These are phyloP conservation scores for Pharus latifolius DNA, from an alignment of 176 grass and related monocot species.

Conservation along the genomic window DNA sequence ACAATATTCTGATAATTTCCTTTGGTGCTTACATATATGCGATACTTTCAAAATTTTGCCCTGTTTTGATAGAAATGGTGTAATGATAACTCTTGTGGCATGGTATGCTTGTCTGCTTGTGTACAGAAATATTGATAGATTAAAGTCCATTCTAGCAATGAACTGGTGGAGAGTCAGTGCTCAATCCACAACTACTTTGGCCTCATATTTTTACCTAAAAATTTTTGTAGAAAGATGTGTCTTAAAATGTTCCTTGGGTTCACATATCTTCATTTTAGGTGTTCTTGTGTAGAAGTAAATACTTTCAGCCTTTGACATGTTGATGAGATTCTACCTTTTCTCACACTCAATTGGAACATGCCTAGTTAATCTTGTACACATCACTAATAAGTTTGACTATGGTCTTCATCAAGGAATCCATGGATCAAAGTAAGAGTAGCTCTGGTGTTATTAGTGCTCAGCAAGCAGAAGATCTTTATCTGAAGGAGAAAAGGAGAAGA, in stretches of 20 bases:
- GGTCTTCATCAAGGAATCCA: constrained; percentile 29
- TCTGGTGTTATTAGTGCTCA: constrained; percentile 63
- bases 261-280: not conserved
- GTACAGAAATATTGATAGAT: too few relatives aligned
- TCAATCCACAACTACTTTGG: too few relatives aligned
- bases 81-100: too few relatives aligned
- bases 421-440: constrained; percentile 35
- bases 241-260: not conserved
- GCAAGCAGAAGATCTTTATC: constrained; percentile 76
- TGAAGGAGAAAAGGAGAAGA: constrained; percentile 83
- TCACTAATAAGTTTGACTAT: constrained; percentile 2
- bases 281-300: not conserved
- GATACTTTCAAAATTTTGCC: too few relatives aligned
- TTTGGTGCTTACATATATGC: too few relatives aligned
- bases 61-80: too few relatives aligned
- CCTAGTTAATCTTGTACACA: not conserved
- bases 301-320: not conserved
- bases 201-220: too few relatives aligned
- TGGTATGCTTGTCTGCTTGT: too few relatives aligned
- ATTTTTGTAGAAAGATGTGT: not conserved
- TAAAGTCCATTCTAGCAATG: too few relatives aligned
- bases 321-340: not conserved
- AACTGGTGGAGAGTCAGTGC: too few relatives aligned
- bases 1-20: too few relatives aligned
- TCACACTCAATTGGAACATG: not conserved